phyloP scores from a whole-genome alignment of 192 early-diverging fungal species.

The Backusella parvicylindrica region DNA sequence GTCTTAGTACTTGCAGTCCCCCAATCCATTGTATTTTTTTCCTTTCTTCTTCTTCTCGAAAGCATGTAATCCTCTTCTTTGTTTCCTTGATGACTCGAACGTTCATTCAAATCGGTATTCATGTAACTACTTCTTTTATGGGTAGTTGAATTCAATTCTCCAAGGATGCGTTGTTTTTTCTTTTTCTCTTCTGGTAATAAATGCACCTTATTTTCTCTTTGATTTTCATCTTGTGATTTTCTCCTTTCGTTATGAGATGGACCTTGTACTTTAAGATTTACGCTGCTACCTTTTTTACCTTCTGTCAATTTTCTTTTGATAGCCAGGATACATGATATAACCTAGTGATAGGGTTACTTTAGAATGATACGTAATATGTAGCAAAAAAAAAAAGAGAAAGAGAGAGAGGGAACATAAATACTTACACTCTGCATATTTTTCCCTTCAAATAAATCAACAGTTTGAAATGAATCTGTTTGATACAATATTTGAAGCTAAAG shows the following conservation, averaged over 20 bases:
- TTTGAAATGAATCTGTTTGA: constrained; percentile 76
- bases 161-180: background rate
- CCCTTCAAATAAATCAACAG: constrained; percentile 77
- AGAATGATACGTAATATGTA: background rate
- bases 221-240: background rate
- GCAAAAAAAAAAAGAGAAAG: background rate
- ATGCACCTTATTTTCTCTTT: background rate
- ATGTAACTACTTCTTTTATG: background rate
- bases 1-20: background rate
- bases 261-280: background rate
- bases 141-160: background rate
- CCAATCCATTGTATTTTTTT: background rate
- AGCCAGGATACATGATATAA: constrained; percentile 11
- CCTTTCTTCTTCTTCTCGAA: background rate
- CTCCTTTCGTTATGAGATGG: background rate
- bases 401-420: background rate
- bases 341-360: constrained; percentile 6
- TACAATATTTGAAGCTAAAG: constrained; percentile 62
- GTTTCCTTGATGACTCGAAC: background rate
- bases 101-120: background rate
- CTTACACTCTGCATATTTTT: constrained; percentile 69
- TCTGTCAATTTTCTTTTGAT: constrained; percentile 4
- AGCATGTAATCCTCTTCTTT: background rate
- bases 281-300: background rate
- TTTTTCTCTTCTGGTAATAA: background rate